Conservation (phyloP, 2,329 filamentous ascomycete species). For the Fusarium sublunatum region DNA sequence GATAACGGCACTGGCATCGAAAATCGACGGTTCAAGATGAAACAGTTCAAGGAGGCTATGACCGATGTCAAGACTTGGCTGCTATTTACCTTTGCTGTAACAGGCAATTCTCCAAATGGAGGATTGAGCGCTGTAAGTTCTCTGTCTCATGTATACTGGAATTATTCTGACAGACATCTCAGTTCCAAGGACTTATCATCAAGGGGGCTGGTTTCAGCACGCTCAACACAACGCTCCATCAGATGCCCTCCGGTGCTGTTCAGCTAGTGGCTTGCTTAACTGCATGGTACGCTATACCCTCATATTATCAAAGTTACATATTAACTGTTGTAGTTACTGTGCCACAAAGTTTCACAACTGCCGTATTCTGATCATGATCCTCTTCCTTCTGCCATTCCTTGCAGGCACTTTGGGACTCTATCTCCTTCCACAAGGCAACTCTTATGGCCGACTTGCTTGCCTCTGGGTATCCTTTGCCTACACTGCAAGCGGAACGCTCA, state of each 20-base stretch:
- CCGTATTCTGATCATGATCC: conserved; percentile 19
- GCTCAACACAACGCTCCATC: conserved; percentile 27
- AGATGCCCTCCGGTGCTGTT: conserved; percentile 37
- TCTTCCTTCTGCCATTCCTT: conserved; percentile 23
- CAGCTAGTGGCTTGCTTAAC: conserved; percentile 27
- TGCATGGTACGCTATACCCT: conserved; percentile 23
- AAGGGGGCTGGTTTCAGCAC: conserved; percentile 39
- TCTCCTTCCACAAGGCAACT: conserved; percentile 11
- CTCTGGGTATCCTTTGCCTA: conserved; percentile 44
- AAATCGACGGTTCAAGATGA: conserved; percentile 62
- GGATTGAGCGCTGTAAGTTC: conserved; percentile 49
- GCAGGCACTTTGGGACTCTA: conserved; percentile 20
- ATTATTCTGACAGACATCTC: conserved; percentile 18
- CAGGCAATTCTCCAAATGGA: conserved; percentile 67
- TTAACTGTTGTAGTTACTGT: conserved; percentile 17
- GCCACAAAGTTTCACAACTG: conserved; percentile 21
- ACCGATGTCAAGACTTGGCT: conserved; percentile 70
- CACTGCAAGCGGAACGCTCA: conserved; percentile 40
- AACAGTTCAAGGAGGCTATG: conserved; percentile 60
- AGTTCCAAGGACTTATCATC: conserved; percentile 44
- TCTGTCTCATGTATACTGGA: accelerated
- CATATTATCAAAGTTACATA: background rate
- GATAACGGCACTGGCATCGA: conserved; percentile 64
- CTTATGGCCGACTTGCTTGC: conserved; percentile 38
- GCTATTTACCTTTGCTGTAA: conserved; percentile 63